These are phyloP conservation scores for Globisporangium polare DNA, from an alignment of 352 stramenopile species.

Conservation along the genomic window DNA sequence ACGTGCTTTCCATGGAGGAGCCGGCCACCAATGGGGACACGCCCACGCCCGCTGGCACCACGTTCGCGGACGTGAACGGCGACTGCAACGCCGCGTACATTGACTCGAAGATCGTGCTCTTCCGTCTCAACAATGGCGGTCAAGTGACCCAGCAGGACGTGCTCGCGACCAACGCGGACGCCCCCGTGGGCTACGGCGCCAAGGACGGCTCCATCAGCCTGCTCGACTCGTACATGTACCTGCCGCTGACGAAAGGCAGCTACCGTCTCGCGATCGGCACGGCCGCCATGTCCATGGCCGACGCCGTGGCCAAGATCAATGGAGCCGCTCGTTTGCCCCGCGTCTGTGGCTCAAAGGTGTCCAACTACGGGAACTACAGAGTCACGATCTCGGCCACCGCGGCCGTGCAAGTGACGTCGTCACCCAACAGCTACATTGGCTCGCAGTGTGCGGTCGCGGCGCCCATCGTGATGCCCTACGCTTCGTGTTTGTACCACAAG, in stretches of 20 bases:
- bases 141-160: slow-evolving; percentile 17
- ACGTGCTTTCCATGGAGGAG: slow-evolving; percentile 65
- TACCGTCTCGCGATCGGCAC: slow-evolving; percentile 63
- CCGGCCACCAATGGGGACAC: slow-evolving; percentile 4
- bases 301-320: slow-evolving; percentile 42
- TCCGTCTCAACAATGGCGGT: slow-evolving; percentile 26
- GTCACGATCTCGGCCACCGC: slow-evolving; percentile 44
- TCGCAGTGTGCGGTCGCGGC: slow-evolving; percentile 40
- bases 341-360: slow-evolving; percentile 42
- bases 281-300: slow-evolving; percentile 37
- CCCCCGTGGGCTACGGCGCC: slow-evolving; percentile 33
- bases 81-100: slow-evolving; percentile 72
- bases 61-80: slow-evolving; percentile 54
- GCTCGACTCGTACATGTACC: slow-evolving; percentile 50
- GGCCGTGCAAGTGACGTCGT: slow-evolving; percentile 25
- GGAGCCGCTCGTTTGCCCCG: slow-evolving; percentile 29
- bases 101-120: slow-evolving; percentile 60
- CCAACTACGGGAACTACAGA: slow-evolving; percentile 68
- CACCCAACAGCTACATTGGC: slow-evolving; percentile 52
- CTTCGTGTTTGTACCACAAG: slow-evolving; percentile 46
- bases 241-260: slow-evolving; percentile 29
- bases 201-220: slow-evolving; percentile 50
- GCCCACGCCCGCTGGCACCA: not conserved
- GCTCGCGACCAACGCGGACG: slow-evolving; percentile 44
- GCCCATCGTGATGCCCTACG: slow-evolving; percentile 28